These are phyloP conservation scores for Cladophialophora bantiana DNA, from an alignment of 2,329 filamentous ascomycete species.

Conservation along the genomic window DNA sequence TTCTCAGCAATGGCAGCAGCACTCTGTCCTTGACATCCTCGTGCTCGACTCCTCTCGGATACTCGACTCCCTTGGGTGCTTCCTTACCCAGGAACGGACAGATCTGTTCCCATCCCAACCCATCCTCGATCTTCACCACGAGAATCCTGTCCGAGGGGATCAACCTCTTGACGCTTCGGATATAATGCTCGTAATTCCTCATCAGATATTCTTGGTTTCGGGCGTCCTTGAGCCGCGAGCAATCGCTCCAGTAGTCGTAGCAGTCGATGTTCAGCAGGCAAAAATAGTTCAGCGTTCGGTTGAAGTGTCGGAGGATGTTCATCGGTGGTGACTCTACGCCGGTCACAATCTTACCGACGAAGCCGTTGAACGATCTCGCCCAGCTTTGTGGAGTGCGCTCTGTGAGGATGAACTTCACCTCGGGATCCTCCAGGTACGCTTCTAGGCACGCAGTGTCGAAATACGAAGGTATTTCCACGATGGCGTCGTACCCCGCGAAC, in stretches of 20 bases:
- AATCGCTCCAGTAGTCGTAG: conserved; percentile 10
- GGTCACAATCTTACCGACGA: not conserved
- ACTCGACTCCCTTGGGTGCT: conserved; percentile 12
- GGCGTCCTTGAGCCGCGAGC: conserved; percentile 1
- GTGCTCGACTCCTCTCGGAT: conserved; percentile 5
- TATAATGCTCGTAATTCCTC: conserved; percentile 18
- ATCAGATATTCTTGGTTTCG: conserved; percentile 11
- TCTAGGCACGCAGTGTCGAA: conserved; percentile 16
- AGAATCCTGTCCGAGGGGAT: conserved; percentile 12
- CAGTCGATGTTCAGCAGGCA: not conserved
- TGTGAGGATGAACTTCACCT: conserved; percentile 16
- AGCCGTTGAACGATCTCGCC: conserved; percentile 6
- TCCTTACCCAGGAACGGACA: conserved; percentile 18
- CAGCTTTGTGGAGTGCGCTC: conserved; percentile 16
- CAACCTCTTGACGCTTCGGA: conserved; percentile 9
- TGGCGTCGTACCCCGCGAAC: conserved; percentile 15
- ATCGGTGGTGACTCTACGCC: conserved; percentile 3
- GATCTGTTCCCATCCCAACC: conserved; percentile 16
- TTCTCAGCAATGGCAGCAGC: not conserved
- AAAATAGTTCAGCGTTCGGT: conserved; percentile 10
- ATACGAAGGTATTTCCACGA: conserved; percentile 13
- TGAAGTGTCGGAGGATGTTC: conserved; percentile 17
- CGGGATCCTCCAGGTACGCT: conserved; percentile 12
- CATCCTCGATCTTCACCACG: conserved; percentile 13
- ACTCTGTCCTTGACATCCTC: conserved; percentile 7